A percentile compares a stretch with the other conserved stretches of the same genome.
phyloP scores from a whole-genome alignment of 2,329 filamentous ascomycete species.

The Bipolaris victoriae region DNA sequence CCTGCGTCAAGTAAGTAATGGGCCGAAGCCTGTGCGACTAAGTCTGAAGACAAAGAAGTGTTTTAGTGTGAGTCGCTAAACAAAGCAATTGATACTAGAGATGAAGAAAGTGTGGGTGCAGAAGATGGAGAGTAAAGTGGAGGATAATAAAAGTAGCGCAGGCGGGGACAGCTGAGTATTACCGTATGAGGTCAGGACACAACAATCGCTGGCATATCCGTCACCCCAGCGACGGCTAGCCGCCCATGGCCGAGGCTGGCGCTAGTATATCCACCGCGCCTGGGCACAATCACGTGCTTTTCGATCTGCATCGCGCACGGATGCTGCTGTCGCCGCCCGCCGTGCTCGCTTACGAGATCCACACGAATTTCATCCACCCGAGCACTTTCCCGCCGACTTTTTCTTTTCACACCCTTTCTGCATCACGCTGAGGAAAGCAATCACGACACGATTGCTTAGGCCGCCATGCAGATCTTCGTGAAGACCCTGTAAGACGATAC shows the following conservation, averaged over 20 bases:
- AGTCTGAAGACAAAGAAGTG: conserved; percentile 13
- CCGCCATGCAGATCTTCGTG: conserved; percentile 92
- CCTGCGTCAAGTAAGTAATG: conserved; percentile 47
- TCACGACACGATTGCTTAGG: conserved; percentile 12
- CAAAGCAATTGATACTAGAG: conserved; percentile 23
- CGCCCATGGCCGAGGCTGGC: conserved; percentile 3
- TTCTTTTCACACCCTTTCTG: conserved; percentile 13
- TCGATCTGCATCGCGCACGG: background rate
- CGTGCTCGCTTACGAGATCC: conserved; percentile 5
- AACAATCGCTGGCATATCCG: conserved; percentile 29
- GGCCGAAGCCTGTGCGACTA: conserved; percentile 40
- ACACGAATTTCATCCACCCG: conserved; percentile 1
- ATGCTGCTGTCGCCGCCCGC: background rate
- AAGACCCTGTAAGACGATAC: conserved; percentile 67
- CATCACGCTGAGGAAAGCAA: conserved; percentile 18
- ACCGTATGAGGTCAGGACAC: conserved; percentile 31
- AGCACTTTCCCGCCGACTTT: background rate
- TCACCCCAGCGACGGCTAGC: conserved; percentile 39
- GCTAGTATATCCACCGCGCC: conserved; percentile 1
- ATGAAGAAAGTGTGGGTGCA: conserved; percentile 30
- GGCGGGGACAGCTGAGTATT: conserved; percentile 37
- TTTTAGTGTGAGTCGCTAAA: conserved; percentile 17
- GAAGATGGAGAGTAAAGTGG: conserved; percentile 31
- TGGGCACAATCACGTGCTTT: background rate
- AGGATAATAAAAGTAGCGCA: conserved; percentile 29